A percentile compares a stretch with the other conserved stretches of the same genome.
These are phyloP conservation scores for Rhodocollybia butyracea DNA, from an alignment of 768 basidiomycete species.

Conservation along the genomic window DNA sequence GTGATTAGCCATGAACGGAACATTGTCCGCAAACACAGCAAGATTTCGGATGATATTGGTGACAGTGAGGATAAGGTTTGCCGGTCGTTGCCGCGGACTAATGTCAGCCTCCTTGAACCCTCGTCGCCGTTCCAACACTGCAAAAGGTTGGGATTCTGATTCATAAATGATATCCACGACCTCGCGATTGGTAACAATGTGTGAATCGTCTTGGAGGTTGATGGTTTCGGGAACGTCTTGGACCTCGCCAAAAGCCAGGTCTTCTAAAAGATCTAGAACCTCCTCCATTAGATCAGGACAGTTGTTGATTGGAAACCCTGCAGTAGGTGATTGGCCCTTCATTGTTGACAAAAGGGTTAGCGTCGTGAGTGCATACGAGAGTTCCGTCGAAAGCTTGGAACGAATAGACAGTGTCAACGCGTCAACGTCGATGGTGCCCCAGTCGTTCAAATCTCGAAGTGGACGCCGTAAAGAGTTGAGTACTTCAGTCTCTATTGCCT, in stretches of 20 bases:
- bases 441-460: slow-evolving; percentile 74
- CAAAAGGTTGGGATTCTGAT: slow-evolving; percentile 56
- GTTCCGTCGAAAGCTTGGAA: slow-evolving; percentile 77
- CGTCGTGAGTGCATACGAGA: slow-evolving; percentile 88
- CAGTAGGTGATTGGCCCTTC: slow-evolving; percentile 58
- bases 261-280: slow-evolving; percentile 81
- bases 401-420: slow-evolving; percentile 91
- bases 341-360: slow-evolving; percentile 79
- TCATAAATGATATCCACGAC: slow-evolving; percentile 59
- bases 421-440: slow-evolving; percentile 89
- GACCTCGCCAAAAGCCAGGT: slow-evolving; percentile 63
- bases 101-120: slow-evolving; percentile 44
- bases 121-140: slow-evolving; percentile 45
- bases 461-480: slow-evolving; percentile 49
- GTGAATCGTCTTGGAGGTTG: slow-evolving; percentile 24
- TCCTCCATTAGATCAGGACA: slow-evolving; percentile 85
- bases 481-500: slow-evolving; percentile 61
- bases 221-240: slow-evolving; percentile 27
- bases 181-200: slow-evolving; percentile 62
- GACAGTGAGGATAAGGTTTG: slow-evolving; percentile 64
- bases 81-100: slow-evolving; percentile 65
- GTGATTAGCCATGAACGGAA: slow-evolving; percentile 60
- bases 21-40: slow-evolving; percentile 71
- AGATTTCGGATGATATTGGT: slow-evolving; percentile 87
- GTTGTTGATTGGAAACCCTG: slow-evolving; percentile 73